Evolutionary conservation across 2,329 filamentous ascomycete genomes (phyloP), one percentile per base, ranked within the genome.

Genomic region (Penicillium sp.): DNA sequence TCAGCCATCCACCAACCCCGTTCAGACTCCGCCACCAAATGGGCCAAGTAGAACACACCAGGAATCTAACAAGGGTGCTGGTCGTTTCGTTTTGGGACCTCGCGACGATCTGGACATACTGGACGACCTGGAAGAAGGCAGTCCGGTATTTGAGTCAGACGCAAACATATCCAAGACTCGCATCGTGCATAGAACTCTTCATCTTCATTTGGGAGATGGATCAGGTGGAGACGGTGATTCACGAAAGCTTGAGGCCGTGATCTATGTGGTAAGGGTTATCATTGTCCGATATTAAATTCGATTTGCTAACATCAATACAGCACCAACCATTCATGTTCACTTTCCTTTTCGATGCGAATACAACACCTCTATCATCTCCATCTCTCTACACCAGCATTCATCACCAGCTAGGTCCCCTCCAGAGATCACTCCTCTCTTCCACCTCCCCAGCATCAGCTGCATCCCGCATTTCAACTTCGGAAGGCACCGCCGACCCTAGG

Each of bases 261-360:
- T 79, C 44, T 79, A 79, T 57, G 67, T 78, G 55, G 76, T 78
- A 70, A 45, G 72, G 52, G 4, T 13, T 16, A 10, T 31, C 27
- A 26, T 3, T 24, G 9, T 9, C 13, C 3, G 9, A 37, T 29
- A 39, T n/a, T 3, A 47, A 24, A 33, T 3, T 10, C 21, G 16
- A n/a, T 16, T 21, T 21, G 14, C 54, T 56, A 52, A 66, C 64
- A 47, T 57, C 26, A 63, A 56, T 29, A 21, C 61, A 75, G 69
- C 70, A 78, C 58, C 76, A 76, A 70, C 79, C 79, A n/a, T 82
- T 82, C 59, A 77, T 81, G 60, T 81, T 80, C 61, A 77, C 77
- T 6, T 81, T 81, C 58, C 70, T 82, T 22, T 81, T 81, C 61
- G 74, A 80, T 48, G 68, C 74, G 6, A 65, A 74, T 47, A 77